Percentiles rank a stretch among this genome's conserved stretches.
Conservation (phyloP, 352 stramenopile genomes). For the Elongisporangium undulatum region DNA sequence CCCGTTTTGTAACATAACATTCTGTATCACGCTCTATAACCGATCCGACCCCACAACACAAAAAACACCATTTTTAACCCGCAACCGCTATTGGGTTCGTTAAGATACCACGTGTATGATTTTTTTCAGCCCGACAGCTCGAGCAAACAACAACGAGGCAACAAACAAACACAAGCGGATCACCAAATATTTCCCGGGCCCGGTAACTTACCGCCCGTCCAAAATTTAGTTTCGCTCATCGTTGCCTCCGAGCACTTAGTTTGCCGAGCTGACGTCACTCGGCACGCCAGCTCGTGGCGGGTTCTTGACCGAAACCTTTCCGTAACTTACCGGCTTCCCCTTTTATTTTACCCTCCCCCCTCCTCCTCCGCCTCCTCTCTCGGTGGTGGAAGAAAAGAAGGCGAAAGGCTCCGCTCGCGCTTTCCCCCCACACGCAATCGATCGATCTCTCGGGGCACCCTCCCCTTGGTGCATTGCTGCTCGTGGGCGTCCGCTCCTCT, state of each 20-base stretch:
- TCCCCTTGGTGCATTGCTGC: background rate
- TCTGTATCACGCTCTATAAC: background rate
- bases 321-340: background rate
- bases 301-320: background rate
- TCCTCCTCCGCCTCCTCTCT: background rate
- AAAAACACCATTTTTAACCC: background rate
- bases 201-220: background rate
- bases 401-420: slow-evolving; percentile 1
- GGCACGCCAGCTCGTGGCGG: background rate
- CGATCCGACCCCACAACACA: background rate
- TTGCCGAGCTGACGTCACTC: background rate
- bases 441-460: background rate
- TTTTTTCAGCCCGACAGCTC: background rate
- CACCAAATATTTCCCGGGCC: background rate
- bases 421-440: slow-evolving; percentile 1
- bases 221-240: background rate
- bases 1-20: background rate
- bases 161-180: background rate
- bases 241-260: background rate
- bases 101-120: background rate
- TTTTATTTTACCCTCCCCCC: background rate
- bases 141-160: background rate
- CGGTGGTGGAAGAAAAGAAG: slow-evolving; percentile 1
- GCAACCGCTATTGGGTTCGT: background rate
- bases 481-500: slow-evolving; percentile 5